phyloP scores from a whole-genome alignment of 164 flowering plant genomes.

The Vitis cinerea region DNA sequence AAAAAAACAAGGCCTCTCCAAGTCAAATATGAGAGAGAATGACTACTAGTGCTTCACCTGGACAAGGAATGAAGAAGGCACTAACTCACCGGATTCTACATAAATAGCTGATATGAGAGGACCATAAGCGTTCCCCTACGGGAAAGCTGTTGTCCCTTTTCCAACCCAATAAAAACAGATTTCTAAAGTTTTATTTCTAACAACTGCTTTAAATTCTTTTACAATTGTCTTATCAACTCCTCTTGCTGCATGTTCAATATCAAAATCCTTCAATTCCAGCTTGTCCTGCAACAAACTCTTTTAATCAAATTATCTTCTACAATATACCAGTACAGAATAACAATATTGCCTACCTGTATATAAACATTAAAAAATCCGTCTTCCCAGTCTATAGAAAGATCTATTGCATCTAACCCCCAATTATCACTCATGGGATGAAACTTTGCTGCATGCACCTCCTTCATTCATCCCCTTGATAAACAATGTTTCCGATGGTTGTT shows the following conservation, averaged over 20 bases:
- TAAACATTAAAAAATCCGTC: conserved; percentile 40
- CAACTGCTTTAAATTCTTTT: conserved; percentile 14
- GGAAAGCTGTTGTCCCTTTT: conserved; percentile 49
- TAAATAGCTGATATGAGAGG: conserved; percentile 48
- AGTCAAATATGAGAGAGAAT: too few relatives aligned
- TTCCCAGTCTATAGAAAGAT: conserved; percentile 23
- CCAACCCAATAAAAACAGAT: conserved; percentile 47
- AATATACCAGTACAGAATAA: background rate
- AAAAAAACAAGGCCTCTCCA: too few relatives aligned
- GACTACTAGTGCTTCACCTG: too few relatives aligned
- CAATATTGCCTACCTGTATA: conserved; percentile 18
- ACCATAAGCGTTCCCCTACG: conserved; percentile 33
- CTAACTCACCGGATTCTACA: conserved; percentile 28
- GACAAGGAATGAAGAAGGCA: too few relatives aligned
- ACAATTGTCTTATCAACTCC: conserved; percentile 30
- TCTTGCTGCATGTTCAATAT: conserved; percentile 32
- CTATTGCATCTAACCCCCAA: conserved; percentile 22
- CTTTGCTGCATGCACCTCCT: conserved; percentile 12
- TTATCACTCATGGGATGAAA: background rate
- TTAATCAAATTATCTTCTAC: background rate
- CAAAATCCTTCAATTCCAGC: conserved; percentile 34
- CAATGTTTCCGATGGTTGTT: conserved; percentile 3
- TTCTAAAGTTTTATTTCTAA: conserved; percentile 28
- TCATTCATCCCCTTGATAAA: conserved; percentile 15
- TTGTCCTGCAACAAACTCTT: conserved; percentile 28